A percentile compares a stretch with the other conserved stretches of the same genome.
Conservation (phyloP, 805 yeast genomes). For the Saccharomyces eubayanus region DNA sequence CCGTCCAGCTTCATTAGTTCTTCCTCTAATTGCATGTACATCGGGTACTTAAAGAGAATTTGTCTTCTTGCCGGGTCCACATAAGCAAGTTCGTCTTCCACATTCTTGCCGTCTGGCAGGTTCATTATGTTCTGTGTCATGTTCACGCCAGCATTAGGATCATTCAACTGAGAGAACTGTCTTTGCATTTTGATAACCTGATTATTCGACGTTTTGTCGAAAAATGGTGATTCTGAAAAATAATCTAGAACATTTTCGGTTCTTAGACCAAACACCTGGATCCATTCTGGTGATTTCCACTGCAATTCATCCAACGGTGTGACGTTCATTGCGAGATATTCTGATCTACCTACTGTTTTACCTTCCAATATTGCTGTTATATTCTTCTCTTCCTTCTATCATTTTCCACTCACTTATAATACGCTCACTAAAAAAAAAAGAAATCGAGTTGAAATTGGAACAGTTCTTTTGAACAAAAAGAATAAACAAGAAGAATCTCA, state of each 20-base stretch:
- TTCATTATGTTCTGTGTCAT: neutral
- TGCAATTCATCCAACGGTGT: slow-evolving; percentile 72
- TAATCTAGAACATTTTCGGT: slow-evolving; percentile 90
- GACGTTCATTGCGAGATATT: slow-evolving; percentile 8
- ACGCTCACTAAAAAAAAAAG: neutral
- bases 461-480: neutral
- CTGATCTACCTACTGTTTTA: neutral
- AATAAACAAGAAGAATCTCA: neutral
- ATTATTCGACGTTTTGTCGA: slow-evolving; percentile 87
- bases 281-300: slow-evolving; percentile 98
- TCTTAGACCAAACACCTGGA: slow-evolving; percentile 76
- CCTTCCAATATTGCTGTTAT: neutral
- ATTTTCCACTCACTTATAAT: neutral
- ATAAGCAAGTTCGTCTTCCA: slow-evolving; percentile 14
- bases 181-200: slow-evolving; percentile 93
- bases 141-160: slow-evolving; percentile 4
- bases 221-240: slow-evolving; percentile 89
- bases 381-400: neutral
- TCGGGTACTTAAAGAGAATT: slow-evolving; percentile 22
- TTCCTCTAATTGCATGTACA: slow-evolving; percentile 36
- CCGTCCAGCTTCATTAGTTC: slow-evolving; percentile 78
- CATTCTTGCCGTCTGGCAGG: slow-evolving; percentile 1
- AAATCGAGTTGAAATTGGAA: neutral
- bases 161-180: slow-evolving; percentile 44
- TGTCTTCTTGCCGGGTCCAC: slow-evolving; percentile 19